Evolutionary conservation across 306 rosid genomes (phyloP), one percentile per base, ranked within the genome.

Genomic region (Hippophae tibetana): DNA sequence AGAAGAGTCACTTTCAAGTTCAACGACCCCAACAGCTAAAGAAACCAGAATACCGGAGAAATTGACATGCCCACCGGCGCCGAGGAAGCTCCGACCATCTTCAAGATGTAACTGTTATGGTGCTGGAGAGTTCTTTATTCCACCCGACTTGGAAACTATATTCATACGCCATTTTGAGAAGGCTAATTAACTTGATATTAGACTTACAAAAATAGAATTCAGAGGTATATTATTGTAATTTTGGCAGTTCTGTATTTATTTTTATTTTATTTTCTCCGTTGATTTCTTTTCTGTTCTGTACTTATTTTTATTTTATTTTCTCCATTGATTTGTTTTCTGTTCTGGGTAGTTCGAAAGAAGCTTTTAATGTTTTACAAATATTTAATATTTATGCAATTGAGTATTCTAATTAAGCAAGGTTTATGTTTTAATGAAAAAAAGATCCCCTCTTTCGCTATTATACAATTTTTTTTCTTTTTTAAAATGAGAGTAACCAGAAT

Each of bases 131-230:
- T 93, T 82, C 66, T 93, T 93, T 45, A 75, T 76, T 1, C 86
- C 88, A 12, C 95, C 97, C 12, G 97, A 93, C 61, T 84, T 93
- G 96, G 99, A 93, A 63, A 69, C 95, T 0, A 90, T 88, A 12
- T 88, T 93, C 78, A 92, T 83, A 66, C 65, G 68, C 42, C 86
- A 66, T 43, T 82, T 85, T 52, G 82, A 85, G 82, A 77, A 86
- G 56, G 79, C 79, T 42, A 64, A 68, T 58, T 87, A 79, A 85
- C 59, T 75, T 66, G 9, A 51, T 38, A 69, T 68, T 69, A 74
- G 81, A 74, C 58, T 27, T 40, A 18, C 48, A 73, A 66, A 62
- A 43, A 47, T 62, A 54, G 62, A 65, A 66, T 64, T 68, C 66
- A 65, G 77, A 56, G 77, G 3, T 65, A 69, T 80, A 2, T 72